Evolutionary conservation across 192 early-diverging fungal genomes (phyloP).

Genomic region (Podila epicladia): DNA sequence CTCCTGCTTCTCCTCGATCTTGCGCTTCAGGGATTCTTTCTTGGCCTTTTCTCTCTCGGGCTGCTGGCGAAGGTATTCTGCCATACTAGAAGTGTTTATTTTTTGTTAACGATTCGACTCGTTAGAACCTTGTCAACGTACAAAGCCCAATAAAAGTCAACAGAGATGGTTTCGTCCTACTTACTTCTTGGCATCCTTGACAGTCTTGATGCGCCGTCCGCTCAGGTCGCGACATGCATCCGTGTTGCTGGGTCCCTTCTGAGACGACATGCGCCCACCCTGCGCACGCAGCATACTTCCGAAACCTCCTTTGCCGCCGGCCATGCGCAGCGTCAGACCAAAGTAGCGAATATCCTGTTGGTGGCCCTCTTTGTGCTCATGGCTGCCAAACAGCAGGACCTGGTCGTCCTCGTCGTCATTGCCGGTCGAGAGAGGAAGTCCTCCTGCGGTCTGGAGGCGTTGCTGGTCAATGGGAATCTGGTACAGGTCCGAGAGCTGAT

Average conservation of each 20-base stretch:
- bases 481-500: slow-evolving; percentile 31
- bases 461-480: slow-evolving; percentile 54
- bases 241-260: slow-evolving; percentile 87
- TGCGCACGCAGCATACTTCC: slow-evolving; percentile 94
- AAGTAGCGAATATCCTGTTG: slow-evolving; percentile 35
- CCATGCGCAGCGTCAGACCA: slow-evolving; percentile 61
- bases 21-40: slow-evolving; percentile 70
- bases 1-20: slow-evolving; percentile 83
- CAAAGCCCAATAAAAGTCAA: too few relatives aligned
- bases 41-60: slow-evolving; percentile 73
- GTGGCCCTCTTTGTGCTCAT: slow-evolving; percentile 3
- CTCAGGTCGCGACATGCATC: slow-evolving; percentile 95
- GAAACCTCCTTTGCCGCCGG: slow-evolving; percentile 97
- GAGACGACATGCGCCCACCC: slow-evolving; percentile 87
- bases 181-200: slow-evolving; percentile 91
- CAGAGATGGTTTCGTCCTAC: not conserved
- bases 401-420: slow-evolving; percentile 44
- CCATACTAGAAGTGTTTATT: too few relatives aligned
- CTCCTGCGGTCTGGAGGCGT: slow-evolving; percentile 54
- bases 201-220: slow-evolving; percentile 86
- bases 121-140: not conserved
- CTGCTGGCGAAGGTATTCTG: slow-evolving; percentile 75
- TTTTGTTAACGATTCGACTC: slow-evolving; percentile 17
- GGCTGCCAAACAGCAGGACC: slow-evolving; percentile 37
- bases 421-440: slow-evolving; percentile 28